Evolutionary conservation across 176 grass and related monocot species (phyloP).

Genomic region (Areca catechu): DNA sequence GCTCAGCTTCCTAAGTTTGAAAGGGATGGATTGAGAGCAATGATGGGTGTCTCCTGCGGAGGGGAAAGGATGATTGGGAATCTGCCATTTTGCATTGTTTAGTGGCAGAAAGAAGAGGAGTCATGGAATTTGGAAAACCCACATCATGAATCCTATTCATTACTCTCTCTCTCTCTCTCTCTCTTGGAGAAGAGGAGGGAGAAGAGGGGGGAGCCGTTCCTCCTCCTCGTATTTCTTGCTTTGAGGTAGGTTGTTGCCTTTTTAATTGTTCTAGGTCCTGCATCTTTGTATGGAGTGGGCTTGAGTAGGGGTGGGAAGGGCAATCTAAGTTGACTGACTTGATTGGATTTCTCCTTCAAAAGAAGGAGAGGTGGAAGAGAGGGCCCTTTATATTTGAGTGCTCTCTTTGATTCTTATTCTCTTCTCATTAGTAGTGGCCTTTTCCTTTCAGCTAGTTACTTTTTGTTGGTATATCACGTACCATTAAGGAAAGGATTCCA

Average conservation of each 20-base stretch:
- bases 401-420: background rate
- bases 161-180: background rate
- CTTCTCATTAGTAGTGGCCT: background rate
- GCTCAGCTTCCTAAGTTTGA: background rate
- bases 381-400: background rate
- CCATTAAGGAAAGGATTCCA: background rate
- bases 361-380: background rate
- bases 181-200: no score
- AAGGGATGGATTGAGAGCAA: conserved; percentile 5
- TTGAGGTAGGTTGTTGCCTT: background rate
- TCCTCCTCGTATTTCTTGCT: background rate
- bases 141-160: conserved; percentile 9
- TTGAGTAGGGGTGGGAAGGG: background rate
- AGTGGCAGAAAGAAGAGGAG: conserved; percentile 16
- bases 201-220: no score
- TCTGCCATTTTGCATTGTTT: conserved; percentile 17
- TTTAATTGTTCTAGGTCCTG: conserved; percentile 3
- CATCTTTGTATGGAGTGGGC: background rate
- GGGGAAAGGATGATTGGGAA: conserved; percentile 21
- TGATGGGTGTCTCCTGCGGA: conserved; percentile 21
- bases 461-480: background rate
- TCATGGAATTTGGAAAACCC: conserved; percentile 18
- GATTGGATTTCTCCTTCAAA: background rate
- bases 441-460: background rate
- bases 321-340: conserved; percentile 11